Conservation (phyloP, 345 rosid genomes). For the Sisymbrium irio region DNA sequence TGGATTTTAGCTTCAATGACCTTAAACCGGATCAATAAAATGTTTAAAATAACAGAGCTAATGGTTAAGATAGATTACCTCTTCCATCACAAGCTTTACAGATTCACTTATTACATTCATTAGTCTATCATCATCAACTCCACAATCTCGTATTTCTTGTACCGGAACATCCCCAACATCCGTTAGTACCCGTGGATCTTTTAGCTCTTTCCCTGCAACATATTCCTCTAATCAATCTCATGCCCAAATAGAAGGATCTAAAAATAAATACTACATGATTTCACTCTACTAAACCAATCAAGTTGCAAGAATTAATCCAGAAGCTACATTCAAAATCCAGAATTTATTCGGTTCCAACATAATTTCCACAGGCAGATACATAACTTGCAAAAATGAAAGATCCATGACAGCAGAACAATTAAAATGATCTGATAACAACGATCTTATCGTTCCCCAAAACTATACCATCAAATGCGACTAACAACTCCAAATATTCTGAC, state of each 20-base stretch:
- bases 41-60: no score
- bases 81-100: constrained; percentile 88
- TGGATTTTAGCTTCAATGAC: not conserved
- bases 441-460: not conserved
- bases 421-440: not conserved
- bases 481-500: not conserved
- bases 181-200: constrained; percentile 86
- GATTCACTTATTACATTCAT: constrained; percentile 89
- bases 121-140: constrained; percentile 86
- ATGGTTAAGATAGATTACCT: constrained; percentile 41
- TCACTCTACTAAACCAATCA: no score
- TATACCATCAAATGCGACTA: not conserved
- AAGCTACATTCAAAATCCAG: no score
- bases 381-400: no score
- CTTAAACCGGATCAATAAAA: no score
- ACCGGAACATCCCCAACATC: constrained; percentile 98
- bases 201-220: constrained; percentile 76
- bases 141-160: constrained; percentile 97
- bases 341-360: no score
- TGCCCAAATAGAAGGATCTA: no score
- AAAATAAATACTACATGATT: no score
- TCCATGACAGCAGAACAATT: no score
- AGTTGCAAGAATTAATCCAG: no score
- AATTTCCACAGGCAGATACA: no score
- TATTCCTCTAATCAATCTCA: not conserved